Evolutionary conservation across 306 rosid genomes (phyloP), one percentile per base, ranked within the genome.

Genomic region (Trifolium subterraneum): DNA sequence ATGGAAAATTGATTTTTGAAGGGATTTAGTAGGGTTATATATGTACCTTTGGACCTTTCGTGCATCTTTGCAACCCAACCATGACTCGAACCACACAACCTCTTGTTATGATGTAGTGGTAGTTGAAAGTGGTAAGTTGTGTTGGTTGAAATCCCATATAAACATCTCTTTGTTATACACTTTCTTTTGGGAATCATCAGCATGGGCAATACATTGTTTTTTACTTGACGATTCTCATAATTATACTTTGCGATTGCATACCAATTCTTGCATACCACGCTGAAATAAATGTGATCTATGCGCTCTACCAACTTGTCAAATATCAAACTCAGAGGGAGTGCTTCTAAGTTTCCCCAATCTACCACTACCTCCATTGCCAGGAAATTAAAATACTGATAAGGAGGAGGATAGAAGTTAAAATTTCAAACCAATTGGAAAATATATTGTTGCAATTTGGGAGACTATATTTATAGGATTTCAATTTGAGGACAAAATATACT

Each of bases 11-110:
- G 35, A 56, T 23, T 20, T 13, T 56, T 23, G 18, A 56, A 56
- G 1, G 63, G 63, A 22, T 56, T 56, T 6, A 22, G 1, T 10
- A 56, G 35, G 1, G 63, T 56, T 22, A 56, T 23, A 13, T 1
- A 0, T 0, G 14, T 10, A 56, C 1, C 16, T 13, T 14, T 3
- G 4, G 18, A 1, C 0, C 1, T 3, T 2, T 4, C 5, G 1
- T 56, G 18, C 0, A 23, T 14, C 14, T 5, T 56, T 22, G 36
- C 63, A 1, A 18, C 11, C 58, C 58, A 51, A n/a, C 25, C 58
- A 51, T 51, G 25, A 18, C 11, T 51, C 0, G 58, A 51, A 8
- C 58, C 58, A 51, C 58, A 51, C 12, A n/a, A 8, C 25, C 58
- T 51, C 12, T 51, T 51, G 23, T 18, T 18, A 51, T 7, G 7